phyloP scores from a whole-genome alignment of 306 rosid genomes.

The Gleditsia sinensis region DNA sequence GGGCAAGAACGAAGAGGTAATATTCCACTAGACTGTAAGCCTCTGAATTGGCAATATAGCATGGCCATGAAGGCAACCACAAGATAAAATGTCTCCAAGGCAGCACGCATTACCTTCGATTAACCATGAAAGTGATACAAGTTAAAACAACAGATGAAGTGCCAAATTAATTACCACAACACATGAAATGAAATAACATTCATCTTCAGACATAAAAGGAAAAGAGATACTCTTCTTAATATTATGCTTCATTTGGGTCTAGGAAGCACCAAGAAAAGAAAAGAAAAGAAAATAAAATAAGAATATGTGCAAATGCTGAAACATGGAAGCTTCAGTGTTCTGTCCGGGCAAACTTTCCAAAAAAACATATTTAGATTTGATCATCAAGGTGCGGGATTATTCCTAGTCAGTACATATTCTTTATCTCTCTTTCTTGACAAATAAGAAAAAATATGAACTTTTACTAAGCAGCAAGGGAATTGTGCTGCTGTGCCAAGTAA shows the following conservation, averaged over 20 bases:
- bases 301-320: background rate
- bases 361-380: background rate
- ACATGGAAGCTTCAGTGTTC: background rate
- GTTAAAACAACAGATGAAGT: background rate
- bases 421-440: background rate
- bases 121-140: background rate
- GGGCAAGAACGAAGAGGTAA: background rate
- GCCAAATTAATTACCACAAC: background rate
- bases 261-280: background rate
- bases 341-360: background rate
- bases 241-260: background rate
- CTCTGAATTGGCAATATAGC: slow-evolving; percentile 5
- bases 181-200: background rate
- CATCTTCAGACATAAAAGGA: background rate
- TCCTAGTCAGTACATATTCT: background rate
- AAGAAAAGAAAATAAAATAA: too few species aligned
- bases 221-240: too few species aligned
- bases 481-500: background rate
- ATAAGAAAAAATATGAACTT: background rate
- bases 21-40: background rate
- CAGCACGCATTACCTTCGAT: background rate
- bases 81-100: background rate
- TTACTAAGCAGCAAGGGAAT: background rate
- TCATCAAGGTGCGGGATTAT: background rate
- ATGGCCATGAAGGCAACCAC: background rate